These are phyloP conservation scores for Voacanga thouarsii DNA, from an alignment of 257 asterid genomes.

Conservation along the genomic window DNA sequence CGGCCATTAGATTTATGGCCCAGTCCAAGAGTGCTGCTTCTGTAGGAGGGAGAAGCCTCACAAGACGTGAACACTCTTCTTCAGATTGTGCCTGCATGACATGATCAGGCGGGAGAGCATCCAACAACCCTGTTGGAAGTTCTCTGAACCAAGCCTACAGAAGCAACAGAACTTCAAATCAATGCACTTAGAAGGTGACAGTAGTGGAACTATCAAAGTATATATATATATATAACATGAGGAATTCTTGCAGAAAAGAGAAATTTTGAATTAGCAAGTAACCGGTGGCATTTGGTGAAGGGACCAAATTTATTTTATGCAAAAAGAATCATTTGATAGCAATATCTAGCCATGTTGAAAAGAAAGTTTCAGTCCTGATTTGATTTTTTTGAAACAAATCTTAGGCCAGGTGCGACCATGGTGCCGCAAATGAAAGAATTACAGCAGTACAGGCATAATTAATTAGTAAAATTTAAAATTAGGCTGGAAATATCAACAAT, in stretches of 20 bases:
- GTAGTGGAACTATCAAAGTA: background rate
- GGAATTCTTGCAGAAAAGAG: background rate
- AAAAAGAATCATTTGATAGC: background rate
- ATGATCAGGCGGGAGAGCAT: conserved; percentile 63
- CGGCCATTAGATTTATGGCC: conserved; percentile 93
- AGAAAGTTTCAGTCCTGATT: background rate
- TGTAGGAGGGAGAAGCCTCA: conserved; percentile 67
- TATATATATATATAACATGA: background rate
- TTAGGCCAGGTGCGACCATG: background rate
- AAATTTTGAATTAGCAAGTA: background rate
- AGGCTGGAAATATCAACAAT: background rate
- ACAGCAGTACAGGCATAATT: background rate
- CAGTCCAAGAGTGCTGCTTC: conserved; percentile 80
- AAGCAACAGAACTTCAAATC: background rate
- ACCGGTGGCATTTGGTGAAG: background rate
- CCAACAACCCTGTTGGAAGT: conserved; percentile 73
- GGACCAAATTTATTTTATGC: background rate
- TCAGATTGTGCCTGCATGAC: conserved; percentile 77
- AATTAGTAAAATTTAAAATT: background rate
- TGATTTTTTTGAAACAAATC: too few species aligned
- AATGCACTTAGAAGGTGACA: background rate
- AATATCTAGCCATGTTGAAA: background rate
- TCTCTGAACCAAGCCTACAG: conserved; percentile 87
- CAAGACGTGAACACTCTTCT: conserved; percentile 65
- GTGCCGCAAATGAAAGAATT: background rate